Percentiles rank a stretch among this genome's conserved stretches.
phyloP scores from a whole-genome alignment of 495 filamentous ascomycete genomes.

The Venustampulla echinocandica region DNA sequence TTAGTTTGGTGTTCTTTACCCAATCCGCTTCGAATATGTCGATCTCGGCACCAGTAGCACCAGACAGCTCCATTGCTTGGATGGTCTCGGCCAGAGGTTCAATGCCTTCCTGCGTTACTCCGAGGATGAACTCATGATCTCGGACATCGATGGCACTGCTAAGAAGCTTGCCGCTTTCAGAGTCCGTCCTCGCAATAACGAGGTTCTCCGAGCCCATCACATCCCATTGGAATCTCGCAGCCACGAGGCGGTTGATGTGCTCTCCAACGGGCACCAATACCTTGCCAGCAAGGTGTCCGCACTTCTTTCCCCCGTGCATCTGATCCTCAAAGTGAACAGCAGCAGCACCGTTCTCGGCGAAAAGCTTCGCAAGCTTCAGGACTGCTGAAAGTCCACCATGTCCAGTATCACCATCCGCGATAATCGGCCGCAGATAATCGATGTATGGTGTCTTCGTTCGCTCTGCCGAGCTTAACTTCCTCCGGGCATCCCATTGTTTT shows the following conservation, averaged over 20 bases:
- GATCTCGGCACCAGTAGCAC: conserved; percentile 70
- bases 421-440: conserved; percentile 88
- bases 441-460: conserved; percentile 68
- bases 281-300: conserved; percentile 93
- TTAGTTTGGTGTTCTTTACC: conserved; percentile 77
- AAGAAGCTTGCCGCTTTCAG: conserved; percentile 83
- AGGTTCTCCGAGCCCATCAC: conserved; percentile 93
- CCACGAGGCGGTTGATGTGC: conserved; percentile 89
- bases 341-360: conserved; percentile 95
- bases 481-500: conserved; percentile 80
- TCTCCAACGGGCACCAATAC: conserved; percentile 90
- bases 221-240: conserved; percentile 95
- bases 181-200: conserved; percentile 89
- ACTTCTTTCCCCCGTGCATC: conserved; percentile 96
- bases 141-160: conserved; percentile 85
- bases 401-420: conserved; percentile 97
- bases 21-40: conserved; percentile 79
- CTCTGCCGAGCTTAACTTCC: conserved; percentile 64
- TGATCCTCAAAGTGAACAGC: conserved; percentile 98
- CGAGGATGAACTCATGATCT: conserved; percentile 94
- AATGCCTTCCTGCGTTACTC: conserved; percentile 59
- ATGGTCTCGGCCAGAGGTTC: conserved; percentile 80
- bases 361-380: conserved; percentile 92
- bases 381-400: conserved; percentile 87
- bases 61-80: conserved; percentile 78